These are phyloP conservation scores for Pichia sporocuriosa DNA, from an alignment of 805 yeast species.

Conservation along the genomic window DNA sequence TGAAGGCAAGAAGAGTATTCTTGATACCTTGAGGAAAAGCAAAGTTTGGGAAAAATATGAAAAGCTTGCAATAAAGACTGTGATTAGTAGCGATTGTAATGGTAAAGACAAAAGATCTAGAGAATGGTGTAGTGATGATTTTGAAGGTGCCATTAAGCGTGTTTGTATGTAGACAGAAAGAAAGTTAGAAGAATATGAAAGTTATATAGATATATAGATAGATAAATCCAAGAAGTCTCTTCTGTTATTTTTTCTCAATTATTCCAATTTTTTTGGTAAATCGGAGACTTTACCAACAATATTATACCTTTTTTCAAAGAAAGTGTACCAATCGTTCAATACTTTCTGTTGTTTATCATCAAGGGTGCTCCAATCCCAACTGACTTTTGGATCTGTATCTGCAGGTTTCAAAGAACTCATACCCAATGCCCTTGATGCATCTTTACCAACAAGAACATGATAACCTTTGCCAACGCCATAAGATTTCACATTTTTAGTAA, in stretches of 20 bases:
- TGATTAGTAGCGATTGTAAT: slow-evolving; percentile 31
- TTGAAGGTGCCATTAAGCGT: slow-evolving; percentile 33
- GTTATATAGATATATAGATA: background rate
- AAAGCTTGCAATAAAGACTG: slow-evolving; percentile 32
- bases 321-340: slow-evolving; percentile 67
- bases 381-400: slow-evolving; percentile 36
- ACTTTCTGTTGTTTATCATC: slow-evolving; percentile 53
- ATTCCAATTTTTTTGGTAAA: slow-evolving; percentile 16
- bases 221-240: background rate
- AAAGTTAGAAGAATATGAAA: background rate
- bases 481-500: slow-evolving; percentile 52
- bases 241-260: too few relatives aligned
- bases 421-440: slow-evolving; percentile 71
- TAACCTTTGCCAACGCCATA: slow-evolving; percentile 78
- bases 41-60: background rate
- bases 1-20: slow-evolving; percentile 25
- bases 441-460: slow-evolving; percentile 66
- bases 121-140: slow-evolving; percentile 57
- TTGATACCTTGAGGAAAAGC: background rate
- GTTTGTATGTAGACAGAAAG: slow-evolving; percentile 6
- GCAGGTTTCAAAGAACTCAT: slow-evolving; percentile 52
- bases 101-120: slow-evolving; percentile 45
- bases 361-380: slow-evolving; percentile 48
- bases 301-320: slow-evolving; percentile 50
- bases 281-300: slow-evolving; percentile 34